Evolutionary conservation across 2,329 filamentous ascomycete species (phyloP), one percentile per base, ranked within the genome.

Genomic region (Cladosporium sp.): DNA sequence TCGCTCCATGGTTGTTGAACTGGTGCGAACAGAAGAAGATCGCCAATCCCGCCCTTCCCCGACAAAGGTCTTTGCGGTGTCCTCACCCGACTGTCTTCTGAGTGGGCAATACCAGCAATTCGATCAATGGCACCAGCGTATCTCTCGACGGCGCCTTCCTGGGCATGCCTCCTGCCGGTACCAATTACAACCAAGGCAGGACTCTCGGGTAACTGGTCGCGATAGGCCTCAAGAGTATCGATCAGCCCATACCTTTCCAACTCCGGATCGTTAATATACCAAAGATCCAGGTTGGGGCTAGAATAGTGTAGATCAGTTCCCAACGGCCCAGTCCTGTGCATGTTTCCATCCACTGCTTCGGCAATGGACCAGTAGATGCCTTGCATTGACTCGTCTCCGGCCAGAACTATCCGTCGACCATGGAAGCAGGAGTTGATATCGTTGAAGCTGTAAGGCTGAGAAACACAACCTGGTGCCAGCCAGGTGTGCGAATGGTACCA

Each of bases 241-340:
- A 70, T 61, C 22, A 78, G 58, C 7, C 59, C 58, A 0, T 74
- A 73, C 22, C 75, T 72, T 61, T 85, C 80, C 19, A 85, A 68
- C 66, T 72, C 83, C 0, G 83, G 82, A 63, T 86, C 82, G 80
- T 80, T 85, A 9, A 83, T 63, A 55, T 83, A 84, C 41, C 78
- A 68, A 20, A 84, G 57, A 22, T 62, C 70, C 2, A 80, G 70
- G n/a, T 70, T 71, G 12, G 69, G 68, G 1, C 70, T 70, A 5
- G 67, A 64, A 50, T 78, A 73, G 3, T 68, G 64, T 6, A 78
- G 61, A 61, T 80, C 70, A 17, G 66, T 64, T 1, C 62, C 56
- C 13, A 70, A 62, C 22, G 68, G 64, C 22, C 64, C 56, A 12
- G 71, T 63, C 3, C 72, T 70, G 22, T 66, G 63, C 13, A 64